phyloP scores from a whole-genome alignment of 768 basidiomycete species.

The Termitomyces sp. region DNA sequence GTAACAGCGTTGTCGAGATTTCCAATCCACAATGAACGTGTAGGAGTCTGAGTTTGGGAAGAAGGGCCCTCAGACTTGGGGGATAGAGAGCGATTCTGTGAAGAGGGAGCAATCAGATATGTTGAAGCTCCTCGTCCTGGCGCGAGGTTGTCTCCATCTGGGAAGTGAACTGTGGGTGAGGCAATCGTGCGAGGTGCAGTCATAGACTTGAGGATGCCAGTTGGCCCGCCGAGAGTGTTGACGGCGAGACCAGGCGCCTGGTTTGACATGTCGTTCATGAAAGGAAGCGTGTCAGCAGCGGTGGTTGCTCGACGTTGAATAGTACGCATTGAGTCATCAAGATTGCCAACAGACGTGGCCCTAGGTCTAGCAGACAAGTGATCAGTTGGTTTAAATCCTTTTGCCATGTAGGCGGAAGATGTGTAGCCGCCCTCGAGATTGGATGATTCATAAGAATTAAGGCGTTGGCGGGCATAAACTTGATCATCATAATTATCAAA shows the following conservation, averaged over 20 bases:
- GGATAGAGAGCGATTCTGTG: conserved; percentile 72
- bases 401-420: conserved; percentile 58
- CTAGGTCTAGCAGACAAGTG: conserved; percentile 69
- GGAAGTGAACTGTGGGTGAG: conserved; percentile 63
- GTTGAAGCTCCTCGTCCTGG: conserved; percentile 50
- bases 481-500: conserved; percentile 56
- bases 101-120: conserved; percentile 65
- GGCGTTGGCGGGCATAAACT: conserved; percentile 47
- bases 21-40: conserved; percentile 96
- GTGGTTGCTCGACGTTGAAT: conserved; percentile 62
- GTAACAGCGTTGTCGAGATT: conserved; percentile 94
- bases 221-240: conserved; percentile 34
- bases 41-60: conserved; percentile 86
- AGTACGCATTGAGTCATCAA: conserved; percentile 73
- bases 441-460: conserved; percentile 58
- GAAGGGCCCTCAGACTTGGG: conserved; percentile 72
- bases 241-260: conserved; percentile 34
- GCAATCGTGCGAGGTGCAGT: conserved; percentile 37
- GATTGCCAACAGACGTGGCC: conserved; percentile 83
- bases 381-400: conserved; percentile 71
- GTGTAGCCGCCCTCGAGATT: conserved; percentile 46
- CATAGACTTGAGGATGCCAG: conserved; percentile 55
- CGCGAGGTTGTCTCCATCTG: conserved; percentile 45
- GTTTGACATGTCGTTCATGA: conserved; percentile 50
- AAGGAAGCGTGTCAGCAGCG: conserved; percentile 51